Evolutionary conservation across 2,329 filamentous ascomycete species (phyloP).

Genomic region (Annulohypoxylon truncatum): DNA sequence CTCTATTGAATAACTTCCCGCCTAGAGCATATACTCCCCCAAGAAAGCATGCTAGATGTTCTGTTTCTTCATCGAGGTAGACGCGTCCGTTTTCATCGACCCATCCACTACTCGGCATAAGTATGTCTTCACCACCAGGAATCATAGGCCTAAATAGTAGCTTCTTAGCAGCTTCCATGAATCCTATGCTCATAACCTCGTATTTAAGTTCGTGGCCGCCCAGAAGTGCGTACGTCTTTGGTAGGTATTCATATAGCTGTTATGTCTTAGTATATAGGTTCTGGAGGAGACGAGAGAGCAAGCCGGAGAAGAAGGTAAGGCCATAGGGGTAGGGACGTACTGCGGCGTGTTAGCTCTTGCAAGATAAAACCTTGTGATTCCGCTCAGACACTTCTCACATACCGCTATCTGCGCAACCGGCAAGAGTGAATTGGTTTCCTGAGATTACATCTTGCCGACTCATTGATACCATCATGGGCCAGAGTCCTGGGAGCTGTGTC

Average conservation of each 20-base stretch:
- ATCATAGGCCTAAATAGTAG: constrained; percentile 77
- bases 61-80: constrained; percentile 52
- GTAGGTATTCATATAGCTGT: constrained; percentile 66
- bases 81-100: neutral
- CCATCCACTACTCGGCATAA: constrained; percentile 67
- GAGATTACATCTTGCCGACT: constrained; percentile 52
- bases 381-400: neutral
- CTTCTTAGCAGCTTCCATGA: constrained; percentile 67
- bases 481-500: constrained; percentile 77
- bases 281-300: neutral
- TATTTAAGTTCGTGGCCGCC: constrained; percentile 63
- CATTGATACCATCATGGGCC: constrained; percentile 75
- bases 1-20: constrained; percentile 68
- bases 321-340: neutral
- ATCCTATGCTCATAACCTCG: constrained; percentile 57
- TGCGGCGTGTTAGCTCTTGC: neutral
- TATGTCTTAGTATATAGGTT: neutral
- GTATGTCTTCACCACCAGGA: constrained; percentile 66
- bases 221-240: constrained; percentile 73
- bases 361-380: neutral
- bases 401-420: constrained; percentile 53
- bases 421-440: constrained; percentile 55
- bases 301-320: too few relatives aligned
- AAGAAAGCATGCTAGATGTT: constrained; percentile 77
- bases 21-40: constrained; percentile 78